phyloP scores from a whole-genome alignment of 1,139 yeast genomes.

The Pneumocystis murina region DNA sequence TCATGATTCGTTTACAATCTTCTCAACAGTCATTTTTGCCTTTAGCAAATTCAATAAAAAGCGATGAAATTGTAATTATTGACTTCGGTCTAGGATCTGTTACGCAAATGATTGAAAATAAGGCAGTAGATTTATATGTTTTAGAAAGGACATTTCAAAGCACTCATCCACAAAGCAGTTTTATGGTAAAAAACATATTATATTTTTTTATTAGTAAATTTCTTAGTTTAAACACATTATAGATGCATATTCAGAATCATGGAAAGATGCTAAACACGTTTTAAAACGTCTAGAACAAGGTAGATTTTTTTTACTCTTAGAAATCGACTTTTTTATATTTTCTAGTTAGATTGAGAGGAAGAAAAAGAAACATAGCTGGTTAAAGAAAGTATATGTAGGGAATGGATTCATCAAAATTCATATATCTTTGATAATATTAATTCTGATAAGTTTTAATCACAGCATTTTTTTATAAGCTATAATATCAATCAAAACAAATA shows the following conservation, averaged over 20 bases:
- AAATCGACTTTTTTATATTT: background rate
- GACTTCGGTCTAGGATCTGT: slow-evolving; percentile 86
- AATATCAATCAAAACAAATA: no score
- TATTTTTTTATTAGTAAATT: background rate
- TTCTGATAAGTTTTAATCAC: no score
- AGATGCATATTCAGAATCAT: slow-evolving; percentile 43
- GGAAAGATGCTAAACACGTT: slow-evolving; percentile 26
- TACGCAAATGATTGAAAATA: slow-evolving; percentile 68
- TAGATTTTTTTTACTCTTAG: background rate
- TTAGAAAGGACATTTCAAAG: slow-evolving; percentile 80
- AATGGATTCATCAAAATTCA: background rate
- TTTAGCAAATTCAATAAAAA: slow-evolving; percentile 7
- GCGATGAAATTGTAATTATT: slow-evolving; percentile 39
- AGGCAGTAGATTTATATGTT: slow-evolving; percentile 91
- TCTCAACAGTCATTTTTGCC: slow-evolving; percentile 16
- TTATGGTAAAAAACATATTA: slow-evolving; percentile 20
- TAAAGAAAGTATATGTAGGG: slow-evolving; percentile 19
- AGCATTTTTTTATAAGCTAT: no score
- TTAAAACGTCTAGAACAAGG: slow-evolving; percentile 49
- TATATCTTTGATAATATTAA: no score
- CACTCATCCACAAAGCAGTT: slow-evolving; percentile 68
- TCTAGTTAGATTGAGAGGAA: slow-evolving; percentile 67
- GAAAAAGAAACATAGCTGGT: slow-evolving; percentile 91
- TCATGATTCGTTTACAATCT: slow-evolving; percentile 32
- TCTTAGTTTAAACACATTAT: slow-evolving; percentile 49